Base-by-base conservation (phyloP, 2,329 filamentous ascomycete species). In the Fusarium setosum region DNA sequence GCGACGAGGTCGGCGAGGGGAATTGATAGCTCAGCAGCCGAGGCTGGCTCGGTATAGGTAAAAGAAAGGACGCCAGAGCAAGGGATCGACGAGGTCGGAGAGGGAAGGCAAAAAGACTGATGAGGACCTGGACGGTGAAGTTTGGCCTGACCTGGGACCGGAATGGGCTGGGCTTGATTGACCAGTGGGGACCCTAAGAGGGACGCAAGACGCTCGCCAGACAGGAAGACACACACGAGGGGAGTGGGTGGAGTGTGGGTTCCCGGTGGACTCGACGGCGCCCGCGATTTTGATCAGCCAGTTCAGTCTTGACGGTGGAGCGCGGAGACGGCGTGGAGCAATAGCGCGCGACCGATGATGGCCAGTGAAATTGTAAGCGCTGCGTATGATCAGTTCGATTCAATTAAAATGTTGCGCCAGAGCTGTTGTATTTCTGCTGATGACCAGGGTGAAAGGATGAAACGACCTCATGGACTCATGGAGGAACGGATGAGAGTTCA, bases 111-210 rank as follows among this genome's bases (percentile, higher is more conserved):
- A 72, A 68, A 61, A 61, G 58, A 66, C 57, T 67, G 59, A 61
- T 34, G 60, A 59, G 53, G 59, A 67, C 65, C 65, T 68, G 60
- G 65, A 71, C 69, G 67, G 65, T 71, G 69, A 68, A 72, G 63
- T 72, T 70, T 72, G 67, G 63, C 60, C 65, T 69, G 56, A 69
- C 57, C 67, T 72, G 67, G 69, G 62, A 58, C 67, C 67, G 59
- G 66, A 72, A 70, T 65, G 59, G 67, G 63, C 67, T 71, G 62
- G 62, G 55, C 56, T 62, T 63, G 37, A 49, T 63, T 57, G 56
- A 62, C 54, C 56, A 68, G 62, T 60, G 63, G 63, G 56, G 40
- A 17, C 32, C 38, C 13, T 5, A 6, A 15, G 58, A 44, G 48
- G 62, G 63, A 54, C 59, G 45, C 18, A 29, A 8, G 32, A 26